Evolutionary conservation across 495 filamentous ascomycete species (phyloP).

Genomic region (Gamarada debralockiae): DNA sequence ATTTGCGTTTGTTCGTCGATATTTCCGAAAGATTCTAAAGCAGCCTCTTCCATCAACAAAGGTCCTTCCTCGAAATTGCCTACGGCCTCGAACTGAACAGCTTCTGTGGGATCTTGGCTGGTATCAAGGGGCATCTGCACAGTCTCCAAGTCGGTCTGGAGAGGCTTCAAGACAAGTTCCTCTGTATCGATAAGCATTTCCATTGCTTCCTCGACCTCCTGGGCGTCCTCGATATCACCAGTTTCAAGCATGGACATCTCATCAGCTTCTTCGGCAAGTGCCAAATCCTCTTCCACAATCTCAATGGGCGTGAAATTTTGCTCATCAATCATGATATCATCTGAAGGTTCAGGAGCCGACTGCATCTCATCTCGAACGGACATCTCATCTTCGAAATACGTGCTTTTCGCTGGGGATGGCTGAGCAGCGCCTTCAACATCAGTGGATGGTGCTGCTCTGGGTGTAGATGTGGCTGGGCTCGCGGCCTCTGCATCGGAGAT

Average conservation of each 20-base stretch:
- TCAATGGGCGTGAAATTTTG: conserved; percentile 22
- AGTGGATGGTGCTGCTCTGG: conserved; percentile 8
- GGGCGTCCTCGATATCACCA: conserved; percentile 24
- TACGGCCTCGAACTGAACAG: too few relatives aligned
- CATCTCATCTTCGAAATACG: conserved; percentile 59
- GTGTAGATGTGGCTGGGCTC: neutral
- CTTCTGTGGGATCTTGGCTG: too few relatives aligned
- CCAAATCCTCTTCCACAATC: conserved; percentile 40
- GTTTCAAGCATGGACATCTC: conserved; percentile 47
- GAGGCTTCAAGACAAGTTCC: too few relatives aligned
- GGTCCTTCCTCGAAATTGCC: too few relatives aligned
- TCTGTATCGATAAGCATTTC: too few relatives aligned
- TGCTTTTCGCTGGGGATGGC: conserved; percentile 33
- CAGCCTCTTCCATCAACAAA: too few relatives aligned
- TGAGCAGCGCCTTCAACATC: conserved; percentile 2
- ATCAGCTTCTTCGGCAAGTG: conserved; percentile 44
- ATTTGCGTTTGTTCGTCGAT: neutral
- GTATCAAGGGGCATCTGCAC: too few relatives aligned
- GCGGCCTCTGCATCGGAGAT: neutral
- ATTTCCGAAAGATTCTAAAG: too few relatives aligned
- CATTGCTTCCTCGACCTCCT: neutral
- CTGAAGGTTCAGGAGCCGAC: conserved; percentile 25
- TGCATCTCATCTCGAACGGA: conserved; percentile 35
- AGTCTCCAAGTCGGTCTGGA: too few relatives aligned
- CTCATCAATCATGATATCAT: conserved; percentile 18